Conservation (phyloP, 768 basidiomycete species). For the Podaxis sp. region DNA sequence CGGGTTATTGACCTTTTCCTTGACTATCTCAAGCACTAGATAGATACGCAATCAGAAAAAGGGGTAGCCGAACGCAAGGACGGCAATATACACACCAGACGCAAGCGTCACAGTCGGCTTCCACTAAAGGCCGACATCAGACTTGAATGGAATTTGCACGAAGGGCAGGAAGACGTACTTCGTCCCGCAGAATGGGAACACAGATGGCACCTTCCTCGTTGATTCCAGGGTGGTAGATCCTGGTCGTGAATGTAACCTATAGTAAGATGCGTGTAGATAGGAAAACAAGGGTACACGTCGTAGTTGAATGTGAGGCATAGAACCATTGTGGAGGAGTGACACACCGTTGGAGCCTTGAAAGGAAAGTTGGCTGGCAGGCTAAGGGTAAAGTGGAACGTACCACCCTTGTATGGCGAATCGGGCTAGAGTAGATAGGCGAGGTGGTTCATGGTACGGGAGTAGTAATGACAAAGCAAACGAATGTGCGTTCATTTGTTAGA, state of each 20-base stretch:
- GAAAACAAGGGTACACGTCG: constrained; percentile 4
- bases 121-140: constrained; percentile 49
- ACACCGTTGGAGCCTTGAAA: constrained; percentile 80
- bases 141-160: constrained; percentile 4
- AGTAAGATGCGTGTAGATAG: constrained; percentile 12
- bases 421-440: constrained; percentile 34
- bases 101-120: constrained; percentile 76
- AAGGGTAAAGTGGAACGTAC: constrained; percentile 72
- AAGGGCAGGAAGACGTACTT: constrained; percentile 43
- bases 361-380: constrained; percentile 78
- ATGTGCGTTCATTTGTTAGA: constrained; percentile 1
- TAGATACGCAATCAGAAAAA: neutral
- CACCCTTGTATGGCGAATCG: constrained; percentile 79
- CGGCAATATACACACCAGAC: constrained; percentile 42
- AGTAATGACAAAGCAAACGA: neutral
- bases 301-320: neutral
- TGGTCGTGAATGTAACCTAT: constrained; percentile 80
- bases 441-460: neutral
- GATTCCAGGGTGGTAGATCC: constrained; percentile 88
- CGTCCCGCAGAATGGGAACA: constrained; percentile 78
- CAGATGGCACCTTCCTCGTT: constrained; percentile 87
- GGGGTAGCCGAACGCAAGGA: neutral
- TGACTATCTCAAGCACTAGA: constrained; percentile 68
- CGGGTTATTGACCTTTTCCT: constrained; percentile 86
- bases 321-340: constrained; percentile 12